A percentile compares a stretch with the other conserved stretches of the same genome.
phyloP scores from a whole-genome alignment of 345 rosid genomes.

The Eucalyptus decipiens region DNA sequence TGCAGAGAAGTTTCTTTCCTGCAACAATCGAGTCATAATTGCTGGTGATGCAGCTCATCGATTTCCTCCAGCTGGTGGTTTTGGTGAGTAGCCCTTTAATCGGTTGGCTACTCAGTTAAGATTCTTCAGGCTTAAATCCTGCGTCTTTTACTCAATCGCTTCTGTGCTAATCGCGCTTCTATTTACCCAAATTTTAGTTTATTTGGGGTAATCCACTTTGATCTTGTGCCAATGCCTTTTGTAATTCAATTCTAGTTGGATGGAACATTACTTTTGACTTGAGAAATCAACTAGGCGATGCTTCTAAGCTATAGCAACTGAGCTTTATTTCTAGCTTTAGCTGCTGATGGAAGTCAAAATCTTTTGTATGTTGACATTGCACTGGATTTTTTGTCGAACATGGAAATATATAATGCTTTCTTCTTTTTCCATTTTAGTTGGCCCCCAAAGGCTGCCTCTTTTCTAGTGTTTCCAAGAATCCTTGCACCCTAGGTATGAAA shows the following conservation, averaged over 20 bases:
- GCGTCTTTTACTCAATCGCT: background rate
- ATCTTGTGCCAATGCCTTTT: background rate
- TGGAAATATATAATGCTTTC: background rate
- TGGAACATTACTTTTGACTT: background rate
- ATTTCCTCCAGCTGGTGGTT: conserved; percentile 98
- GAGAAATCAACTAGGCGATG: background rate
- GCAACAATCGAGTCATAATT: conserved; percentile 54
- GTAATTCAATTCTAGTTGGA: background rate
- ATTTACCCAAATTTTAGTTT: background rate
- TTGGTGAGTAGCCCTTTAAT: conserved; percentile 44
- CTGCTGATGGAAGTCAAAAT: background rate
- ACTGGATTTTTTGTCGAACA: background rate
- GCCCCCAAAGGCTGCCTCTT: background rate
- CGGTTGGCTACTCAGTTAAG: background rate
- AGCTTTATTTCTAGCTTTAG: background rate
- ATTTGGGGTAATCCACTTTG: background rate
- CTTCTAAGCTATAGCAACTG: background rate
- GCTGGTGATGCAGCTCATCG: conserved; percentile 98
- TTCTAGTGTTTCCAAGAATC: background rate
- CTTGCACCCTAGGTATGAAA: background rate
- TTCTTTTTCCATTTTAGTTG: background rate
- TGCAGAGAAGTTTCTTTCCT: conserved; percentile 55
- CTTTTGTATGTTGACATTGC: background rate
- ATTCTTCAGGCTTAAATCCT: background rate
- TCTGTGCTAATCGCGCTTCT: background rate